Evolutionary conservation across 2,329 filamentous ascomycete species (phyloP), one percentile per base, ranked within the genome.

Genomic region (Coniochaeta ligniaria): DNA sequence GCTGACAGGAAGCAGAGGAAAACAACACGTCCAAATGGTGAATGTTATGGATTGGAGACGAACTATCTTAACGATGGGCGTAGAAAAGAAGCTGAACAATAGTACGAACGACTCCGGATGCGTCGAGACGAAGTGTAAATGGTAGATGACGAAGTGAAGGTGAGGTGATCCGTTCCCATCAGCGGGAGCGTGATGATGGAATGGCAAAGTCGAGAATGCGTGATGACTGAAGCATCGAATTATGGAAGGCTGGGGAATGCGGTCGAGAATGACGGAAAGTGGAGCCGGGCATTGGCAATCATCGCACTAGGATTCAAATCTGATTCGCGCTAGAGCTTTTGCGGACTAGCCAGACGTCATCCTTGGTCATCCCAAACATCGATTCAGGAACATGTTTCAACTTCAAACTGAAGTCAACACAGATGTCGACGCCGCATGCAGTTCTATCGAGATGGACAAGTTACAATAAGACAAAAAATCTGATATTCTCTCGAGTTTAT

Each of bases 11-110:
- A 16, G 11, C 20, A 22, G 3, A 5, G 22, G 22, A 28, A 22
- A 4, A 28, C 28, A 41, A 41, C 47, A 52, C 2, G 47, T 52
- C 47, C 24, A 22, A 17, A 12, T 88, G 24, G 14, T 2, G 26
- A 22, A 52, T 16, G 9, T 31, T 9, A 5, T 28, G 26, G 24
- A 52, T 12, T 52, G 47, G 47, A 31, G 24, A 52, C 28, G 8
- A 52, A 52, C 28, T 17, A 36, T 28, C 6, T 24, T 14, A 52
- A 52, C 47, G 22, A 52, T 52, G 22, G 47, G 26, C 14, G 47
- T 17, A 12, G 6, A 28, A 22, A 22, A 52, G 24, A 17, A 28
- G 47, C 3, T 31, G 47, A 52, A n/a, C 2, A 52, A 17, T 17
- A 52, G 24, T 17, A 12, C 22, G 16, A 28, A 28, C 47, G 47